Conservation (phyloP, 495 filamentous ascomycete genomes). For the Chlorociboria aeruginascens region DNA sequence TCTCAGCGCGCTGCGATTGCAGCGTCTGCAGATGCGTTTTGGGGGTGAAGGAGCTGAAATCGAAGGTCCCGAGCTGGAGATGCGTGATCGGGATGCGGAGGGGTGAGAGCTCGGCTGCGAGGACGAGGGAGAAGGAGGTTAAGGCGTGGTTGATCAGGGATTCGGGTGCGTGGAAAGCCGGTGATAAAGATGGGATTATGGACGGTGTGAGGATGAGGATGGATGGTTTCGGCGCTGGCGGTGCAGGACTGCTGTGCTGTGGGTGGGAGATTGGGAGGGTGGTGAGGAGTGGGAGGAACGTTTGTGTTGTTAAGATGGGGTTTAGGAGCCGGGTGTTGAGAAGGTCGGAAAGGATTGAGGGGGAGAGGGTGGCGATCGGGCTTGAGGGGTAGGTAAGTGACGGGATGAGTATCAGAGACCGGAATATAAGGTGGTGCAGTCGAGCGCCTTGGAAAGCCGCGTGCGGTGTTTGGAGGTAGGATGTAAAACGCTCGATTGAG, state of each 20-base stretch:
- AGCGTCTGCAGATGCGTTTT: conserved; percentile 7
- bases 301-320: conserved; percentile 77
- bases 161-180: conserved; percentile 77
- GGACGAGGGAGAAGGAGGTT: conserved; percentile 61
- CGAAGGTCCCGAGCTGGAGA: conserved; percentile 79
- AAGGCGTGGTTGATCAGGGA: conserved; percentile 66
- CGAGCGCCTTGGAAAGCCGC: conserved; percentile 58
- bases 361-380: conserved; percentile 70
- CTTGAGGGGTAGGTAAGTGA: conserved; percentile 58
- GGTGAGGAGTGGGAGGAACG: conserved; percentile 73
- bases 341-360: conserved; percentile 73
- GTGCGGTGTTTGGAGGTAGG: conserved; percentile 59
- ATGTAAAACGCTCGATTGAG: conserved; percentile 52
- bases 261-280: conserved; percentile 26
- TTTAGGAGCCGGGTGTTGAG: conserved; percentile 85
- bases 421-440: conserved; percentile 60
- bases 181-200: conserved; percentile 71
- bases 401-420: conserved; percentile 67
- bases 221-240: conserved; percentile 32
- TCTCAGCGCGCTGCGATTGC: conserved; percentile 34
- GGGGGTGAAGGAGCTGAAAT: conserved; percentile 37
- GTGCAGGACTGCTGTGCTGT: conserved; percentile 29
- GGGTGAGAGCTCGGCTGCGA: conserved; percentile 63
- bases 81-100: conserved; percentile 69
- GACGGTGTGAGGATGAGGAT: conserved; percentile 75